A percentile compares a stretch with the other conserved stretches of the same genome.
phyloP scores from a whole-genome alignment of 2,329 filamentous ascomycete species.

The Calonectria pseudoturangicola region DNA sequence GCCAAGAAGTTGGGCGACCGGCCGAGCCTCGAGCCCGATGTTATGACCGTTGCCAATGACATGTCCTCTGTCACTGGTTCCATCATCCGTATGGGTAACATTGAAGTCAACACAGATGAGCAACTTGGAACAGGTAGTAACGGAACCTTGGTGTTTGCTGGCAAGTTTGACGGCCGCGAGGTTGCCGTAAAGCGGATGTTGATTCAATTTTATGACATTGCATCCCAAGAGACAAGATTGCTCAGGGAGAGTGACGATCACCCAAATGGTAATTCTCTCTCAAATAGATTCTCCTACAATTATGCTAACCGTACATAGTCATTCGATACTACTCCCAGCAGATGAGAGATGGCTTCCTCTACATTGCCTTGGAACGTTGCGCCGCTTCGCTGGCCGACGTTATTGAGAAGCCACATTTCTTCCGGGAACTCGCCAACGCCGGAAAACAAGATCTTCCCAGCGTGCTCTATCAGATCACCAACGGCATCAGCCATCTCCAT shows the following conservation, averaged over 20 bases:
- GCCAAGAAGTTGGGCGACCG: slow-evolving; percentile 75
- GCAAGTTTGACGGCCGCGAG: slow-evolving; percentile 93
- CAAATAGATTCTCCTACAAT: too few species aligned
- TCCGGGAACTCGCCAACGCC: slow-evolving; percentile 81
- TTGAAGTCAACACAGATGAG: slow-evolving; percentile 78
- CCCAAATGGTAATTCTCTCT: slow-evolving; percentile 77
- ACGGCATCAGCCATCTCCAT: slow-evolving; percentile 92
- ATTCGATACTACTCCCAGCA: slow-evolving; percentile 97
- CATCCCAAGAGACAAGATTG: slow-evolving; percentile 93
- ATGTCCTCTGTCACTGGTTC: slow-evolving; percentile 76
- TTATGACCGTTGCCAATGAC: slow-evolving; percentile 74
- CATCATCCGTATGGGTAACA: slow-evolving; percentile 76
- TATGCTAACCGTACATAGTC: slow-evolving; percentile 70
- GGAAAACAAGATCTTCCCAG: slow-evolving; percentile 85
- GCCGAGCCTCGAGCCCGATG: slow-evolving; percentile 75
- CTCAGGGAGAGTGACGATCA: slow-evolving; percentile 96
- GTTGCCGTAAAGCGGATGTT: slow-evolving; percentile 98
- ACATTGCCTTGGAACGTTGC: slow-evolving; percentile 96
- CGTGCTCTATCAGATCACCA: slow-evolving; percentile 91
- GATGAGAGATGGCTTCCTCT: slow-evolving; percentile 90
- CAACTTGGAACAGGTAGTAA: slow-evolving; percentile 89
- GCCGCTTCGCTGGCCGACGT: slow-evolving; percentile 95
- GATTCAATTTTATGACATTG: slow-evolving; percentile 95
- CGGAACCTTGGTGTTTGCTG: slow-evolving; percentile 96
- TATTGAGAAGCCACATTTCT: slow-evolving; percentile 83